phyloP scores from a whole-genome alignment of 2,329 filamentous ascomycete species.

The Curvularia hawaiiensis region DNA sequence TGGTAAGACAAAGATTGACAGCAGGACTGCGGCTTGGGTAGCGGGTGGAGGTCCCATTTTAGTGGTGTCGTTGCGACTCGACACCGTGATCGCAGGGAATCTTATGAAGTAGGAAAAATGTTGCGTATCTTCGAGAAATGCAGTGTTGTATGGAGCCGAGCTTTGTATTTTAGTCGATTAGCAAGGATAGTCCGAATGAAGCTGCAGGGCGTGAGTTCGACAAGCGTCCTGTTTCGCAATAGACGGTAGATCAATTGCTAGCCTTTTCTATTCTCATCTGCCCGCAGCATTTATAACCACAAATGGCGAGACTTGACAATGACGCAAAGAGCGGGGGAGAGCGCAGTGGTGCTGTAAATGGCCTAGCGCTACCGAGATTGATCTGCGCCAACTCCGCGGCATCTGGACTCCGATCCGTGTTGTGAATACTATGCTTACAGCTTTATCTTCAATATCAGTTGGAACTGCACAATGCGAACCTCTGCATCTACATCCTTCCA shows the following conservation, averaged over 20 bases:
- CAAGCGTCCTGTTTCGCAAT: background rate
- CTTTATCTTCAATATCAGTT: background rate
- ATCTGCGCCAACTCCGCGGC: constrained; percentile 10
- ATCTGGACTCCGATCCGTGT: too few relatives aligned
- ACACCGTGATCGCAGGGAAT: background rate
- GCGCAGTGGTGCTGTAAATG: background rate
- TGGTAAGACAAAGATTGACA: constrained; percentile 38
- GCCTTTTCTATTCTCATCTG: background rate
- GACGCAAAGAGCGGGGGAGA: constrained; percentile 15
- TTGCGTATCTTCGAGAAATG: background rate
- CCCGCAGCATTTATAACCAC: constrained; percentile 8
- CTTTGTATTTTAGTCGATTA: background rate
- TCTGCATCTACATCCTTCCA: background rate
- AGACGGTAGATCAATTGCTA: background rate
- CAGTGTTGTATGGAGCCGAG: background rate
- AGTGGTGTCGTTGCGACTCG: background rate
- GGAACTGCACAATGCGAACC: background rate
- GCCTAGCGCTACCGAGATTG: constrained; percentile 13
- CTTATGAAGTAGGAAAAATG: background rate
- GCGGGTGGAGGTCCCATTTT: constrained; percentile 34
- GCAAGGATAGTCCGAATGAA: background rate
- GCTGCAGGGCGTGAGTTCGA: constrained; percentile 1
- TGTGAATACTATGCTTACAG: background rate
- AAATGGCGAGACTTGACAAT: constrained; percentile 5
- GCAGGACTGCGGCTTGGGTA: constrained; percentile 32